Conservation (phyloP, 805 yeast genomes). For the Metschnikowia anglica region DNA sequence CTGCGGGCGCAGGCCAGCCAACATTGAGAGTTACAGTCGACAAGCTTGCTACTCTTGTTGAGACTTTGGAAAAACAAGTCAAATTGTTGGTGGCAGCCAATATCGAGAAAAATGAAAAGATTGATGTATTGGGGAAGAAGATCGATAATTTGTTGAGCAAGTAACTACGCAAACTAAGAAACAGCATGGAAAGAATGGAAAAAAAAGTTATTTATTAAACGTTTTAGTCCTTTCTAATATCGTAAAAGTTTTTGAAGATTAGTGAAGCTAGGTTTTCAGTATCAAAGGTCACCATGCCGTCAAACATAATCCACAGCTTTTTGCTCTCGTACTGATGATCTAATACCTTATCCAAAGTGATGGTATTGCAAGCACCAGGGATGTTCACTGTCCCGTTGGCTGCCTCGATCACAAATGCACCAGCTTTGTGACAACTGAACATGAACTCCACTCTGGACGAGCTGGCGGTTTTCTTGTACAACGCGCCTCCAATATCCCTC, state of each 20-base stretch:
- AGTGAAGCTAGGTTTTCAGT: conserved; percentile 67
- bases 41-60: conserved; percentile 57
- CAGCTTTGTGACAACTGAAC: conserved; percentile 72
- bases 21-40: conserved; percentile 74
- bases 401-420: conserved; percentile 72
- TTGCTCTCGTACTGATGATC: conserved; percentile 71
- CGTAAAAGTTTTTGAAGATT: conserved; percentile 74
- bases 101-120: conserved; percentile 62
- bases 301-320: conserved; percentile 54
- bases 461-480: conserved; percentile 38
- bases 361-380: conserved; percentile 53
- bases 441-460: conserved; percentile 70
- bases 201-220: neutral
- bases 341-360: conserved; percentile 71
- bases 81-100: conserved; percentile 51
- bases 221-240: conserved; percentile 36
- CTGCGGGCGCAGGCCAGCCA: conserved; percentile 27
- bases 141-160: conserved; percentile 46
- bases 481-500: conserved; percentile 55
- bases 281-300: conserved; percentile 66
- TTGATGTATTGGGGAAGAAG: conserved; percentile 58
- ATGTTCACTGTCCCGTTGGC: conserved; percentile 69
- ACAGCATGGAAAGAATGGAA: neutral
- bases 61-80: conserved; percentile 56
- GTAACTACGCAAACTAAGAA: neutral